Percentiles rank a stretch among this genome's conserved stretches.
Conservation (phyloP, 139 green algal genomes). For the Trebouxia sp. region DNA sequence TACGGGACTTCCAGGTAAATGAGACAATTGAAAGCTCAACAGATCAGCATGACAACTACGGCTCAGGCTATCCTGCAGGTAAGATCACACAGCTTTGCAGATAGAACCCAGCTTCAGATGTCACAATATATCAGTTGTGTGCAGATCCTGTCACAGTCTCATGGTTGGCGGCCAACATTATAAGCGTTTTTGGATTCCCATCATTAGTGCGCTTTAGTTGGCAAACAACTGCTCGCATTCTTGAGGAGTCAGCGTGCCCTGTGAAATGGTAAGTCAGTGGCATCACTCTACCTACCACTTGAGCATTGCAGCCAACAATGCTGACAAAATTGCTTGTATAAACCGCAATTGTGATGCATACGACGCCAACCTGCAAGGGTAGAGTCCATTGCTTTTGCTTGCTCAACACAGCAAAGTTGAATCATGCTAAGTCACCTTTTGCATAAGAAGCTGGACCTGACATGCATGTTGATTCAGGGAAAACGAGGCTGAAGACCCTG, state of each 20-base stretch:
- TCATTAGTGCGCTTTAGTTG: constrained; percentile 72
- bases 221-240: constrained; percentile 39
- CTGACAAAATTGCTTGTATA: too few relatives aligned
- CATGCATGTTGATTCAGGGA: not conserved
- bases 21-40: not conserved
- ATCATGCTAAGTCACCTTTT: too few relatives aligned
- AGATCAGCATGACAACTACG: constrained; percentile 37
- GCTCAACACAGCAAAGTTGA: not conserved
- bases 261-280: constrained; percentile 44
- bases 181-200: constrained; percentile 86
- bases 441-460: not conserved
- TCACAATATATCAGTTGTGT: not conserved
- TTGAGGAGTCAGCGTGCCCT: constrained; percentile 45
- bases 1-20: constrained; percentile 31
- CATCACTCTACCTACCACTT: not conserved
- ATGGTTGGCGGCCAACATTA: constrained; percentile 72
- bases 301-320: too few relatives aligned
- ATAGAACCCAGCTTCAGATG: not conserved
- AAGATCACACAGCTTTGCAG: not conserved
- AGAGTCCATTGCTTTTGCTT: not conserved
- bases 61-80: constrained; percentile 41
- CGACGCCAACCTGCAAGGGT: not conserved
- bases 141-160: constrained; percentile 76
- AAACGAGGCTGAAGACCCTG: constrained; percentile 9
- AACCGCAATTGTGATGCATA: not conserved